phyloP scores from a whole-genome alignment of 495 filamentous ascomycete species.

The Xanthoparmelia taractica region DNA sequence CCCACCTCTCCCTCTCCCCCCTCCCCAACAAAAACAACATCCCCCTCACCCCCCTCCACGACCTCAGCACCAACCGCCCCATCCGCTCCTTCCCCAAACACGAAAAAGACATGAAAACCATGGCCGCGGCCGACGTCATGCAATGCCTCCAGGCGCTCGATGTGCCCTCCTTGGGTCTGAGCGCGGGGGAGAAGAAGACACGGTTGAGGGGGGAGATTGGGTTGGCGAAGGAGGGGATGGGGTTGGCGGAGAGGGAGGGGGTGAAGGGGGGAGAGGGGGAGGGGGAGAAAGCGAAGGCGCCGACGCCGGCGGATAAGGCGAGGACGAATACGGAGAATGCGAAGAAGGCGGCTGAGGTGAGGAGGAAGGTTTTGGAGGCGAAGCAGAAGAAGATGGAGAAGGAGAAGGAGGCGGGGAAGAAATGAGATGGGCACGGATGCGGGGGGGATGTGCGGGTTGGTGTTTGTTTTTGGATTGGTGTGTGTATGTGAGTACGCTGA shows the following conservation, averaged over 20 bases:
- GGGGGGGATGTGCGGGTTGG: not conserved
- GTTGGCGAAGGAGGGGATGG: constrained; percentile 5
- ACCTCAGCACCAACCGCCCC: constrained; percentile 21
- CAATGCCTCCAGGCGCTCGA: constrained; percentile 21
- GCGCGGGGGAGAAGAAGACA: constrained; percentile 21
- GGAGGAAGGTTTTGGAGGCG: not conserved
- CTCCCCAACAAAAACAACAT: constrained; percentile 8
- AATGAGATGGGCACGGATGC: not conserved
- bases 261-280: not conserved
- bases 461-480: no score
- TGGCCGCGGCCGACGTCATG: constrained; percentile 16
- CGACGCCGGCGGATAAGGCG: constrained; percentile 4
- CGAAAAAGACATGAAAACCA: constrained; percentile 19
- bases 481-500: no score
- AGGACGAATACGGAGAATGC: constrained; percentile 6
- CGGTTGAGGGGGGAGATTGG: constrained; percentile 20
- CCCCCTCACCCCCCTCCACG: constrained; percentile 21
- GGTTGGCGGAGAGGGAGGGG: not conserved
- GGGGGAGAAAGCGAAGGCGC: not conserved
- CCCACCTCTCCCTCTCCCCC: constrained; percentile 19
- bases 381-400: not conserved
- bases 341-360: not conserved
- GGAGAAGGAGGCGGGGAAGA: not conserved
- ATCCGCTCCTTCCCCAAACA: constrained; percentile 24
- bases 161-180: constrained; percentile 10